Conservation (phyloP, 2,329 filamentous ascomycete species). For the Aspergillus brasiliensis region DNA sequence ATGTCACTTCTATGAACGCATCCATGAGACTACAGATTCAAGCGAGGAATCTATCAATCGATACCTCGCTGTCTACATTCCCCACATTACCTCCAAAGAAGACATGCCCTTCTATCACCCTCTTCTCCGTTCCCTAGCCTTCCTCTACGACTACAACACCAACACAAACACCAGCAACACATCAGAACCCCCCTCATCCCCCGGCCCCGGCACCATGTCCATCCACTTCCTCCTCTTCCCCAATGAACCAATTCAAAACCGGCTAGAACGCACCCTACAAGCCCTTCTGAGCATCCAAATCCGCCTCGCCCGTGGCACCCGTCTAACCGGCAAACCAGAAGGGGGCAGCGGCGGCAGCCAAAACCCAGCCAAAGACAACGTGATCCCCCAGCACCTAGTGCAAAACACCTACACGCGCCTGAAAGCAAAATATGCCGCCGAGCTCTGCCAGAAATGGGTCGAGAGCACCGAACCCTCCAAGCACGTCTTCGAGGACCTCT, state of each 20-base stretch:
- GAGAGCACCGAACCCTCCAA: conserved; percentile 86
- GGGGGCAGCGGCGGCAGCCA: conserved; percentile 57
- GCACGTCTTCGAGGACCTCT: conserved; percentile 92
- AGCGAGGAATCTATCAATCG: conserved; percentile 18
- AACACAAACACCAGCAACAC: conserved; percentile 1
- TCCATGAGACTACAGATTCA: neutral
- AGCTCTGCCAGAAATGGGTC: conserved; percentile 74
- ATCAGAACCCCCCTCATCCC: conserved; percentile 36
- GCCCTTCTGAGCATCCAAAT: conserved; percentile 41
- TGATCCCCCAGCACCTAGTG: conserved; percentile 74
- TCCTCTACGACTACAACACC: conserved; percentile 62
- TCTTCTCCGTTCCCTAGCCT: conserved; percentile 70
- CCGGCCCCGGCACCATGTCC: conserved; percentile 45
- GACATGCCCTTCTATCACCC: conserved; percentile 89
- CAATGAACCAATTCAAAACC: conserved; percentile 37
- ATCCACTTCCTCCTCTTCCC: conserved; percentile 56
- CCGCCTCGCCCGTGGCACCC: conserved; percentile 34
- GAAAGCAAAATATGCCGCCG: conserved; percentile 75
- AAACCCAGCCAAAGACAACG: conserved; percentile 80
- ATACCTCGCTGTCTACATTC: conserved; percentile 71
- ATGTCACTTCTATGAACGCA: conserved; percentile 66
- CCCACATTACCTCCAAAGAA: conserved; percentile 64
- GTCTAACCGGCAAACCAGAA: conserved; percentile 18
- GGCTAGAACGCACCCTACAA: conserved; percentile 43
- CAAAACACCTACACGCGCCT: conserved; percentile 81